Percentiles rank a stretch among this genome's conserved stretches.
These are phyloP conservation scores for Mycena metata DNA, from an alignment of 768 basidiomycete species.

Conservation along the genomic window DNA sequence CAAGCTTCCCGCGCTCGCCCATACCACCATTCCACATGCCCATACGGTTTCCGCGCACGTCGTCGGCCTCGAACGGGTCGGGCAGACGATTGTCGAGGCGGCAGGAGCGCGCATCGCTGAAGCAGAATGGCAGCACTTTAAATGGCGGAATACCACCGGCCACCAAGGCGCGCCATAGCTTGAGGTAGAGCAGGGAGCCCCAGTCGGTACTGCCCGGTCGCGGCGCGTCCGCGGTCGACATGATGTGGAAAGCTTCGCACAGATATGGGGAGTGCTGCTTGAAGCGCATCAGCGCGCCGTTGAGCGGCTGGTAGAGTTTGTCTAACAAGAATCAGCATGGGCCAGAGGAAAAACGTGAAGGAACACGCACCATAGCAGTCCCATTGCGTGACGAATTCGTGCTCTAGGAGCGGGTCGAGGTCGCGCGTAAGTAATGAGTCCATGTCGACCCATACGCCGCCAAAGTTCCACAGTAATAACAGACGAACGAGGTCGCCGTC, in stretches of 20 bases:
- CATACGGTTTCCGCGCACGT: constrained; percentile 72
- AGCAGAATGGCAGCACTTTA: constrained; percentile 95
- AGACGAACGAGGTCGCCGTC: constrained; percentile 95
- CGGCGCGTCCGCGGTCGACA: constrained; percentile 81
- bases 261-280: constrained; percentile 92
- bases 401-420: constrained; percentile 87
- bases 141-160: constrained; percentile 83
- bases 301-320: constrained; percentile 82
- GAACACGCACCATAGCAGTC: constrained; percentile 89
- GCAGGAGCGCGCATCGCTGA: constrained; percentile 92
- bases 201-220: constrained; percentile 89
- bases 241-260: constrained; percentile 95
- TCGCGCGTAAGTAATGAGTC: constrained; percentile 93
- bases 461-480: constrained; percentile 89
- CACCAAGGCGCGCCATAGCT: constrained; percentile 89
- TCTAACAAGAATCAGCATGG: constrained; percentile 54
- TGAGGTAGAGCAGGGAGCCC: constrained; percentile 93
- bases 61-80: constrained; percentile 83
- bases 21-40: constrained; percentile 65
- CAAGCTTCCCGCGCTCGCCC: constrained; percentile 73
- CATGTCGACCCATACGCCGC: constrained; percentile 98
- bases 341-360: neutral
- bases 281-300: constrained; percentile 97
- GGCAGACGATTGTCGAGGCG: constrained; percentile 94
- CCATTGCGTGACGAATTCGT: constrained; percentile 99